A percentile compares a stretch with the other conserved stretches of the same genome.
Conservation (phyloP, 495 filamentous ascomycete species). For the Saxispiralis lemnorum region DNA sequence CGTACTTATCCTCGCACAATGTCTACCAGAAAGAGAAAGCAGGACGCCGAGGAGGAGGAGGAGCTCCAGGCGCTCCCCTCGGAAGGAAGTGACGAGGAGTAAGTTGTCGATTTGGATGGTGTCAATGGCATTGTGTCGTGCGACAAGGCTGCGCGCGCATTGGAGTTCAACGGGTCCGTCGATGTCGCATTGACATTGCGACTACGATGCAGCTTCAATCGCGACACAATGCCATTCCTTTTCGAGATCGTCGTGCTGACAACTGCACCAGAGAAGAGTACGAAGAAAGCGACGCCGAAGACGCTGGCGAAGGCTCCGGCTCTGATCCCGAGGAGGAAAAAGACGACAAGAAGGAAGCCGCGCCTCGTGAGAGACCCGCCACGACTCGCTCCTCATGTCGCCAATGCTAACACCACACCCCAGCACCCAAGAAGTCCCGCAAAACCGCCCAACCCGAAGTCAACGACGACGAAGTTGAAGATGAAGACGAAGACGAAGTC, state of each 20-base stretch:
- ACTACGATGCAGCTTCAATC: too few relatives aligned
- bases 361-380: neutral
- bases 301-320: conserved; percentile 9
- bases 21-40: conserved; percentile 51
- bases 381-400: neutral
- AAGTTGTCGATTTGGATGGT: too few relatives aligned
- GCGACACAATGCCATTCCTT: too few relatives aligned
- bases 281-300: conserved; percentile 17
- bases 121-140: too few relatives aligned
- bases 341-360: conserved; percentile 13
- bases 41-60: conserved; percentile 40
- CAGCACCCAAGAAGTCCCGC: conserved; percentile 11
- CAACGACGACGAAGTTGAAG: conserved; percentile 9
- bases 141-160: conserved; percentile 29
- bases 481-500: conserved; percentile 7
- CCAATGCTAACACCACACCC: neutral
- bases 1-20: conserved; percentile 19
- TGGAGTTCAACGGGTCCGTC: neutral
- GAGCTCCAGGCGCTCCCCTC: conserved; percentile 44
- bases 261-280: conserved; percentile 14
- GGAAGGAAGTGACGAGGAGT: conserved; percentile 45
- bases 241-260: neutral
- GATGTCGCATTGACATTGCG: too few relatives aligned
- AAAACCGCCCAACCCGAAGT: conserved; percentile 2
- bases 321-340: conserved; percentile 15